Percentiles rank a stretch among this genome's conserved stretches.
These are phyloP conservation scores for Septoria petroselini DNA, from an alignment of 2,329 filamentous ascomycete species.

Conservation along the genomic window DNA sequence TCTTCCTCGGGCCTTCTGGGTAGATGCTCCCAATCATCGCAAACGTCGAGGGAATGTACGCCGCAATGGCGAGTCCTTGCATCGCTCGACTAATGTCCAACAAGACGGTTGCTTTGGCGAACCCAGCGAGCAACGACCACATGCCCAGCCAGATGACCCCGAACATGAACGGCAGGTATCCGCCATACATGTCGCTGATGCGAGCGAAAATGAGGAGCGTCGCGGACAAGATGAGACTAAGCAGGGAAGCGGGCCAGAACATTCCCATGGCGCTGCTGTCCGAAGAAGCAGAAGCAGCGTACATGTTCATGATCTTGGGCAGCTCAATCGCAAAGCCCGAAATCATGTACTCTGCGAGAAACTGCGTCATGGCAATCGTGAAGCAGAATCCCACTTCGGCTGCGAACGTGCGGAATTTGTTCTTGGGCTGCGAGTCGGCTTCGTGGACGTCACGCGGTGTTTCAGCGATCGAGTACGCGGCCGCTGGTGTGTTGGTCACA, in stretches of 20 bases:
- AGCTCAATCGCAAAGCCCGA: conserved; percentile 40
- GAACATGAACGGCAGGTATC: conserved; percentile 38
- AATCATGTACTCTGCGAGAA: conserved; percentile 40
- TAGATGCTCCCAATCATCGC: conserved; percentile 38
- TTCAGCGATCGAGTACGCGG: conserved; percentile 1
- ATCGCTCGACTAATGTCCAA: conserved; percentile 38
- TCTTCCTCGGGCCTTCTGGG: conserved; percentile 35
- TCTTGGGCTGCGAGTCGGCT: conserved; percentile 15
- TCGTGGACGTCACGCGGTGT: not conserved
- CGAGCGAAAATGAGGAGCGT: conserved; percentile 37
- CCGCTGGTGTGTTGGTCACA: conserved; percentile 1
- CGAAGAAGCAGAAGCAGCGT: not conserved
- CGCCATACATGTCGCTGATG: conserved; percentile 39
- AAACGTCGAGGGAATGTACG: conserved; percentile 38
- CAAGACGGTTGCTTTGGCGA: conserved; percentile 27
- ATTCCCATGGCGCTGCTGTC: conserved; percentile 26
- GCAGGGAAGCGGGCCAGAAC: conserved; percentile 39
- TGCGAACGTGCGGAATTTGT: conserved; percentile 32
- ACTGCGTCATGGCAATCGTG: conserved; percentile 39
- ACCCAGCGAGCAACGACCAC: conserved; percentile 38
- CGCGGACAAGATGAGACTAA: conserved; percentile 37
- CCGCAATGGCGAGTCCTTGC: conserved; percentile 40
- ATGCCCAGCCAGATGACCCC: conserved; percentile 37
- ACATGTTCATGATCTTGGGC: conserved; percentile 29
- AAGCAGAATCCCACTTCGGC: conserved; percentile 38